phyloP scores from a whole-genome alignment of 306 rosid species.

The Spatholobus suberectus region DNA sequence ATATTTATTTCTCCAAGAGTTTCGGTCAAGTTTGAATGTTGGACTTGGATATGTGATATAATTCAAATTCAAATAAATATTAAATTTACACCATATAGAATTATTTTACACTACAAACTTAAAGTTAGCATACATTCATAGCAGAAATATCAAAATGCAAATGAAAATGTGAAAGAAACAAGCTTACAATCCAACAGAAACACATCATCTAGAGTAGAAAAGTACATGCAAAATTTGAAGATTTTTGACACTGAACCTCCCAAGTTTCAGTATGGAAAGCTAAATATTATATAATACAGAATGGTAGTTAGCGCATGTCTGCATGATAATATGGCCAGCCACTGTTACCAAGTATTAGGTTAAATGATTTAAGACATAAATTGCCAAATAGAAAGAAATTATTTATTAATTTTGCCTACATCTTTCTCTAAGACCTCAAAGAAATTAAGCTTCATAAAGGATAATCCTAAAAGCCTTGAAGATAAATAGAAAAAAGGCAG shows the following conservation, averaged over 20 bases:
- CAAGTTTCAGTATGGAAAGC: background rate
- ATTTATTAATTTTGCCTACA: background rate
- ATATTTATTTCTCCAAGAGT: background rate
- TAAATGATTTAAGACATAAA: background rate
- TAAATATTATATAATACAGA: background rate
- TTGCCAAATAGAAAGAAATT: background rate
- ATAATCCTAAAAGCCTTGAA: background rate
- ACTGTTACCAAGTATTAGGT: background rate
- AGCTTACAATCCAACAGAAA: conserved; percentile 4
- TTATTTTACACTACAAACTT: background rate
- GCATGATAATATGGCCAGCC: background rate
- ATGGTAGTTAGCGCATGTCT: background rate
- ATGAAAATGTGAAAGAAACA: background rate
- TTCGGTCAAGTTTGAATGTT: background rate
- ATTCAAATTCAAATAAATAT: background rate
- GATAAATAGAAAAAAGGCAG: background rate
- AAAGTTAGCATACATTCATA: background rate
- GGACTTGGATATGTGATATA: background rate
- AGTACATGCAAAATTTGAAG: background rate
- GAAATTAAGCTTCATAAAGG: background rate
- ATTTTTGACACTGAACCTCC: background rate
- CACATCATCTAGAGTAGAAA: background rate
- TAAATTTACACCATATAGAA: background rate
- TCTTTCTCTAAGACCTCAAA: conserved; percentile 1
- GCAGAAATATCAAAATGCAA: background rate